A percentile compares a stretch with the other conserved stretches of the same genome.
These are phyloP conservation scores for Saturnispora gosingensis DNA, from an alignment of 805 yeast species.

Conservation along the genomic window DNA sequence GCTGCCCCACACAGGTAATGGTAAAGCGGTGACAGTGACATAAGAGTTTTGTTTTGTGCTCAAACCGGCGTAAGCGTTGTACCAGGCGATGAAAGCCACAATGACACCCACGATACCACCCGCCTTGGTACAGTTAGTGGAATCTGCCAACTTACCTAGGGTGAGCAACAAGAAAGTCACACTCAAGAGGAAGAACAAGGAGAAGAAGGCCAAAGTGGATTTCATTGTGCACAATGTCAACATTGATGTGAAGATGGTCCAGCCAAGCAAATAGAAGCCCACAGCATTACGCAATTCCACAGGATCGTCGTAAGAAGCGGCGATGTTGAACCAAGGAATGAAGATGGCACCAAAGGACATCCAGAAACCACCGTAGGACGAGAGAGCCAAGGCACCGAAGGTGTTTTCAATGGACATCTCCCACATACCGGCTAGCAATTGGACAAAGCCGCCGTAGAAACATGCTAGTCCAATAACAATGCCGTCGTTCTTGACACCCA, in stretches of 20 bases:
- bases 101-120: conserved; percentile 61
- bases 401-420: conserved; percentile 70
- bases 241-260: conserved; percentile 57
- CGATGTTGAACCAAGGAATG: conserved; percentile 49
- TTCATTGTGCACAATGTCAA: conserved; percentile 49
- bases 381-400: conserved; percentile 59
- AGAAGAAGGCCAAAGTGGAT: conserved; percentile 43
- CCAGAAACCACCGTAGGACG: conserved; percentile 70
- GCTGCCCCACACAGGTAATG: conserved; percentile 24
- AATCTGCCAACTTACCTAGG: conserved; percentile 43
- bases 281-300: conserved; percentile 40
- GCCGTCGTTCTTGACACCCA: conserved; percentile 54
- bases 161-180: conserved; percentile 44
- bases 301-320: conserved; percentile 38
- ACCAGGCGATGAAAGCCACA: conserved; percentile 56
- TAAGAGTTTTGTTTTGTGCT: conserved; percentile 59
- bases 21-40: conserved; percentile 30
- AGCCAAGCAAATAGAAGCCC: conserved; percentile 52
- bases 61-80: conserved; percentile 62
- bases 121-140: conserved; percentile 33
- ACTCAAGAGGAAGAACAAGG: conserved; percentile 45
- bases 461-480: conserved; percentile 57
- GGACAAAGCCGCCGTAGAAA: conserved; percentile 68
- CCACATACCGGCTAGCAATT: conserved; percentile 65
- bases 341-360: conserved; percentile 59